Percentiles rank a stretch among this genome's conserved stretches.
Evolutionary conservation across 371 early-diverging fungal species (phyloP).

Genomic region (Mortierella sp.): DNA sequence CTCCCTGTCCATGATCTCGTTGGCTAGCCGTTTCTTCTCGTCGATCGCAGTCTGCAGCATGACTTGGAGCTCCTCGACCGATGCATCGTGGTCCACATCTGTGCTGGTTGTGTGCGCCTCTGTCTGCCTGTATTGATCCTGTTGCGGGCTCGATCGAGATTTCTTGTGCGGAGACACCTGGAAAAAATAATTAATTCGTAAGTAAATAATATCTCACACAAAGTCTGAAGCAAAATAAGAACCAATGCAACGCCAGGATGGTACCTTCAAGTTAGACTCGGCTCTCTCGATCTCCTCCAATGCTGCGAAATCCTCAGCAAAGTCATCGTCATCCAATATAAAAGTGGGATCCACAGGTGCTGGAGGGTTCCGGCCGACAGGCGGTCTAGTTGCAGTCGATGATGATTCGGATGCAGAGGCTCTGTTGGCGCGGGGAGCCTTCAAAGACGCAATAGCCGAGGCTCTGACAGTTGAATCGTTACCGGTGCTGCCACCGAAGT

Average conservation of each 20-base stretch:
- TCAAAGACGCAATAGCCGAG: background rate
- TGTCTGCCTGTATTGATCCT: background rate
- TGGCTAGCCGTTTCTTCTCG: slow-evolving; percentile 47
- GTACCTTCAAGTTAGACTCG: slow-evolving; percentile 22
- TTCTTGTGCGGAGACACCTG: background rate
- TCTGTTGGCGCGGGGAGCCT: background rate
- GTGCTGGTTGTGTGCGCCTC: background rate
- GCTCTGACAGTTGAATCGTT: background rate
- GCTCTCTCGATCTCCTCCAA: slow-evolving; percentile 24
- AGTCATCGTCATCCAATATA: slow-evolving; percentile 21
- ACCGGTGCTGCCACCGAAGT: background rate
- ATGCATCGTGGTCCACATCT: slow-evolving; percentile 23
- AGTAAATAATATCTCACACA: background rate
- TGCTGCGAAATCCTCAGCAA: slow-evolving; percentile 27
- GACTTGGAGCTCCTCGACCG: slow-evolving; percentile 42
- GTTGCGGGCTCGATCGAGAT: background rate
- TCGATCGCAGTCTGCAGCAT: slow-evolving; percentile 44
- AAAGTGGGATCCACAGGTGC: background rate
- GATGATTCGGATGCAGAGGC: background rate
- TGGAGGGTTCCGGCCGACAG: background rate
- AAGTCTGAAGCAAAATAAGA: background rate
- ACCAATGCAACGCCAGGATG: background rate
- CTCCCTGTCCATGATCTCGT: slow-evolving; percentile 37
- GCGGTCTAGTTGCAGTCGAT: background rate
- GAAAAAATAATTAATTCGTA: background rate